phyloP scores from a whole-genome alignment of 768 basidiomycete genomes.

The Termitomyces sp. region DNA sequence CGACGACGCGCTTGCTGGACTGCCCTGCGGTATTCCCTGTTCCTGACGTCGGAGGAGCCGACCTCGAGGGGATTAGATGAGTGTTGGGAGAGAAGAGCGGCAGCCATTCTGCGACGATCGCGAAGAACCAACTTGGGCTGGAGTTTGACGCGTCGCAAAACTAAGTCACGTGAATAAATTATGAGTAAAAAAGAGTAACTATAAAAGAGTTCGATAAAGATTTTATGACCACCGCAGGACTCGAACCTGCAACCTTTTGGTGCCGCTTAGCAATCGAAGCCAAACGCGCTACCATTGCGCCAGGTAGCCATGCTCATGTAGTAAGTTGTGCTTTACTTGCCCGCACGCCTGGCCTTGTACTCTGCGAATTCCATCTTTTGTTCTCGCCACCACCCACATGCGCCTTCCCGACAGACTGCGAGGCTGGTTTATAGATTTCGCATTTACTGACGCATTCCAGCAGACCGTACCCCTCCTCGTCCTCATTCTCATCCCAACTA shows the following conservation, averaged over 20 bases:
- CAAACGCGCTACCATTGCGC: conserved; percentile 97
- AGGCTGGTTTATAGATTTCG: conserved; percentile 36
- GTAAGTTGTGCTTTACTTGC: background rate
- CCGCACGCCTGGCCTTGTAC: background rate
- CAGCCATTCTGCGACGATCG: conserved; percentile 27
- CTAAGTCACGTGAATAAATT: conserved; percentile 10
- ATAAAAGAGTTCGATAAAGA: conserved; percentile 9
- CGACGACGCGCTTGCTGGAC: conserved; percentile 23
- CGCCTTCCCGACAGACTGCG: conserved; percentile 38
- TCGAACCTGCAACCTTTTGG: conserved; percentile 98
- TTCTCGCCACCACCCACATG: conserved; percentile 34
- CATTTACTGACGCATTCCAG: conserved; percentile 39
- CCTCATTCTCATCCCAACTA: conserved; percentile 51
- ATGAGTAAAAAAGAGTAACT: background rate
- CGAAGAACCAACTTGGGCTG: conserved; percentile 1
- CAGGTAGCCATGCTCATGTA: conserved; percentile 55
- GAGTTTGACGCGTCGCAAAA: conserved; percentile 14
- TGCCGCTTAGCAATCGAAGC: conserved; percentile 77
- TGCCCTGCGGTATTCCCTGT: conserved; percentile 41
- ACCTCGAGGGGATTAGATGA: conserved; percentile 75
- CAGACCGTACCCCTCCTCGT: conserved; percentile 59
- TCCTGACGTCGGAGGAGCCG: conserved; percentile 56
- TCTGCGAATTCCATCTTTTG: conserved; percentile 4
- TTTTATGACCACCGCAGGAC: conserved; percentile 50
- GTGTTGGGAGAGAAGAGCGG: conserved; percentile 56